Evolutionary conservation across 805 yeast genomes (phyloP), one percentile per base, ranked within the genome.

Genomic region (Saccharomycopsis sp.): DNA sequence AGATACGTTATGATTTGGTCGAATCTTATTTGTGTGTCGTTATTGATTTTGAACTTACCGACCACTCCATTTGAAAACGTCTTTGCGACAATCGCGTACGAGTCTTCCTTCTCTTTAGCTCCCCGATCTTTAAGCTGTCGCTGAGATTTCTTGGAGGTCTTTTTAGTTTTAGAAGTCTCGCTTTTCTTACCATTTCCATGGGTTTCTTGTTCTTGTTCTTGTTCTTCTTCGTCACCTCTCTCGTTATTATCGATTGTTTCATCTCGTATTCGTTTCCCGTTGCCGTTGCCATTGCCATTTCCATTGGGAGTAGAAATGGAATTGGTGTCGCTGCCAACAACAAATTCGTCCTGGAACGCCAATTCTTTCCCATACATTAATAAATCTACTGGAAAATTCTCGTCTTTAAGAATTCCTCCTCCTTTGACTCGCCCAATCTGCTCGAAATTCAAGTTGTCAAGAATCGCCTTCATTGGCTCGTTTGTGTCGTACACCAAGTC

Each of bases 401-500:
- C 85, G 41, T 93, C 96, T 69, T 89, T 89, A 63, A 93, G 75
- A 58, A 89, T 84, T 9, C 96, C 98, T 3, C 97, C 96, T n/a
- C 87, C 84, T 64, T 86, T 87, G 53, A 93, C 76, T 51, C 87
- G 80, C 1, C 97, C 97, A 8, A 91, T 77, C 62, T 89, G 74
- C 64, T 83, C 84, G 74, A 93, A 94, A 63, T 85, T 84, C 50
- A 87, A 76, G 9, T 84, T 75, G 65, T 89, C 96, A 73, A 91
- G 81, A 52, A 93, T 85, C 61, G 85, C 76, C 63, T 94, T 76
- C 2, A 96, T 94, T 1, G 96, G 86, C 19, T 81, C 83, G 68
- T 94, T 94, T 2, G 96, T 85, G 64, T 92, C 97, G 70, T 89
- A 94, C 2, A 93, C 90, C 58, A 93, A 75, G 63, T 91, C 90